phyloP scores from a whole-genome alignment of 2,329 filamentous ascomycete species.

The Tolypocladium pustulatum region DNA sequence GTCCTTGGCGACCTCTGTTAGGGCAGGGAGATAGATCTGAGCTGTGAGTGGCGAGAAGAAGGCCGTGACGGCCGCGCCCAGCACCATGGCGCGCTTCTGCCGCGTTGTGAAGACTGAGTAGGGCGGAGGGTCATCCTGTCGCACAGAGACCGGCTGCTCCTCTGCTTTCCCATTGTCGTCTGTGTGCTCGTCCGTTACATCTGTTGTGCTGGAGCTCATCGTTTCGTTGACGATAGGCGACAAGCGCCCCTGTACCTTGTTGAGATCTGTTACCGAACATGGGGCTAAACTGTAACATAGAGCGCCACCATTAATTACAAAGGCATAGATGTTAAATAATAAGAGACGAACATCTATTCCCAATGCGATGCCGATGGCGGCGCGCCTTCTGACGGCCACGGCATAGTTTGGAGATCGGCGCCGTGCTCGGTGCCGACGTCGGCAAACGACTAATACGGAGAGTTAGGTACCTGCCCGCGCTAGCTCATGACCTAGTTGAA shows the following conservation, averaged over 20 bases:
- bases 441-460: conserved; percentile 4
- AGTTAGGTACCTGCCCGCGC: background rate
- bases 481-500: background rate
- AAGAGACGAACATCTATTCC: background rate
- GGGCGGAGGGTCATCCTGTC: conserved; percentile 6
- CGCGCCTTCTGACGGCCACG: background rate
- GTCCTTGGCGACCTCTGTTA: conserved; percentile 36
- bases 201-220: background rate
- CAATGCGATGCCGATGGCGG: background rate
- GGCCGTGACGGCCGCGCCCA: conserved; percentile 25
- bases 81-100: conserved; percentile 30
- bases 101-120: conserved; percentile 28
- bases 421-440: conserved; percentile 14
- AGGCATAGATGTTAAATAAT: background rate
- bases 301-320: background rate
- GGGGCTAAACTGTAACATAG: too few relatives aligned
- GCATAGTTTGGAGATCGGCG: conserved; percentile 1
- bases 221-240: background rate
- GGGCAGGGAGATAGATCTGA: conserved; percentile 44
- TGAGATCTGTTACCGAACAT: background rate
- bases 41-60: conserved; percentile 36
- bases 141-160: conserved; percentile 4
- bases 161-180: conserved; percentile 3
- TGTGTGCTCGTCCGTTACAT: background rate
- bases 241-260: background rate